Evolutionary conservation across 805 yeast genomes (phyloP).

Genomic region (Starmerella scarabaei): DNA sequence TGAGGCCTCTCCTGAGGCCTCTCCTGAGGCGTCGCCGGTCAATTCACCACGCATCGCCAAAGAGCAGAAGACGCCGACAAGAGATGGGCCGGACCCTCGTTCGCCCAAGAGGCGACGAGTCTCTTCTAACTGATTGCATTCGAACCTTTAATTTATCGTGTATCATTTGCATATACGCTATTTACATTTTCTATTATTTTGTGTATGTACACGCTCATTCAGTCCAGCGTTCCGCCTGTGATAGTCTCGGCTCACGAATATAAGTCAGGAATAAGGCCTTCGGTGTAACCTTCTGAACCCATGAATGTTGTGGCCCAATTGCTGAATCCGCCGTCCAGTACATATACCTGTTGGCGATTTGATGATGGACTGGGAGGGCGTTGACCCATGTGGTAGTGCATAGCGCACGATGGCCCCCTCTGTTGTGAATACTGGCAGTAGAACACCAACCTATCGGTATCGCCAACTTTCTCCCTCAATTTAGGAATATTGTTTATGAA

Average conservation of each 20-base stretch:
- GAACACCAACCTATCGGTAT: constrained; percentile 51
- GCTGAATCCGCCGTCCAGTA: constrained; percentile 73
- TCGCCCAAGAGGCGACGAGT: constrained; percentile 2
- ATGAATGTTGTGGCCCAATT: constrained; percentile 68
- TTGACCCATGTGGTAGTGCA: constrained; percentile 22
- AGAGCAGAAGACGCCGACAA: too few relatives aligned
- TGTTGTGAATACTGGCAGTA: constrained; percentile 88
- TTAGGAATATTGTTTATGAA: constrained; percentile 33
- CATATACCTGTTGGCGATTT: constrained; percentile 41
- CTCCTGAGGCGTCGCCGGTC: not conserved
- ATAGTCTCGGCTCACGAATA: constrained; percentile 10
- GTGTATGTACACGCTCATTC: not conserved
- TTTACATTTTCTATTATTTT: not conserved
- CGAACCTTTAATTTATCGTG: not conserved
- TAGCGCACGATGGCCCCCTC: constrained; percentile 79
- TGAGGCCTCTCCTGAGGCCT: not conserved
- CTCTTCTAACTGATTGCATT: not conserved
- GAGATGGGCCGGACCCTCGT: too few relatives aligned
- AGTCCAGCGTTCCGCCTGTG: not conserved
- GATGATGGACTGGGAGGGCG: not conserved
- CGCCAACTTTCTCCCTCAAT: constrained; percentile 29
- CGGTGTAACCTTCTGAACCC: constrained; percentile 50
- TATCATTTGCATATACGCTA: not conserved
- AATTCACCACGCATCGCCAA: not conserved
- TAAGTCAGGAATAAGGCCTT: constrained; percentile 37